Evolutionary conservation across 345 rosid species (phyloP).

Genomic region (Barbarea vulgaris): DNA sequence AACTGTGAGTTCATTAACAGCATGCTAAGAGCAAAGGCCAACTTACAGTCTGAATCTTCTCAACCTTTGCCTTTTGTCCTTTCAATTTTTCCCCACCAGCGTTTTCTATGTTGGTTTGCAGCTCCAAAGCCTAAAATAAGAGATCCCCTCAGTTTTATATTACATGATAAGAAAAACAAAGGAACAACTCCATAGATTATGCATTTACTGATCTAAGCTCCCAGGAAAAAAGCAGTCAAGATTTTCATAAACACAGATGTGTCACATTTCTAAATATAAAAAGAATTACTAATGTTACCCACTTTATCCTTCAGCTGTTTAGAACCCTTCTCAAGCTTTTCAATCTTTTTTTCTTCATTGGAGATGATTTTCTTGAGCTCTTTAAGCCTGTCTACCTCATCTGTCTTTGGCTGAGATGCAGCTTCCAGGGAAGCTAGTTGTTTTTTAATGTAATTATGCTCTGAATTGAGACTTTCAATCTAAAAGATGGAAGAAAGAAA

Average conservation of each 20-base stretch:
- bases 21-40: slow-evolving; percentile 24
- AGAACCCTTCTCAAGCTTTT: slow-evolving; percentile 65
- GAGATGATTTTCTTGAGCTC: slow-evolving; percentile 63
- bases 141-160: slow-evolving; percentile 12
- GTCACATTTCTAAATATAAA: slow-evolving; percentile 6
- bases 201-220: slow-evolving; percentile 7
- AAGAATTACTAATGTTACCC: slow-evolving; percentile 19
- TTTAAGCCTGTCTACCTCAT: slow-evolving; percentile 65
- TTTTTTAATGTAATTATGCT: slow-evolving; percentile 68
- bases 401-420: slow-evolving; percentile 76
- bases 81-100: slow-evolving; percentile 85
- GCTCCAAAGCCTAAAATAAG: slow-evolving; percentile 64
- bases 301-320: slow-evolving; percentile 81
- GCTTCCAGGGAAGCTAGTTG: slow-evolving; percentile 80
- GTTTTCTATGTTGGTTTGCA: slow-evolving; percentile 87
- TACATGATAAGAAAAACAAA: slow-evolving; percentile 5
- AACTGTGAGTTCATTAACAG: slow-evolving; percentile 19
- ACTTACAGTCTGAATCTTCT: slow-evolving; percentile 87
- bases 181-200: slow-evolving; percentile 18
- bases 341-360: slow-evolving; percentile 74
- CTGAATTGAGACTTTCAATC: slow-evolving; percentile 82
- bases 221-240: slow-evolving; percentile 2
- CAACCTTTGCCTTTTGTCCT: slow-evolving; percentile 77
- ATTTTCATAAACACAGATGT: not conserved
- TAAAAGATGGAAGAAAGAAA: slow-evolving; percentile 37